Evolutionary conservation across 495 filamentous ascomycete species (phyloP), one percentile per base, ranked within the genome.

Genomic region (Penicillium bialowiezense): DNA sequence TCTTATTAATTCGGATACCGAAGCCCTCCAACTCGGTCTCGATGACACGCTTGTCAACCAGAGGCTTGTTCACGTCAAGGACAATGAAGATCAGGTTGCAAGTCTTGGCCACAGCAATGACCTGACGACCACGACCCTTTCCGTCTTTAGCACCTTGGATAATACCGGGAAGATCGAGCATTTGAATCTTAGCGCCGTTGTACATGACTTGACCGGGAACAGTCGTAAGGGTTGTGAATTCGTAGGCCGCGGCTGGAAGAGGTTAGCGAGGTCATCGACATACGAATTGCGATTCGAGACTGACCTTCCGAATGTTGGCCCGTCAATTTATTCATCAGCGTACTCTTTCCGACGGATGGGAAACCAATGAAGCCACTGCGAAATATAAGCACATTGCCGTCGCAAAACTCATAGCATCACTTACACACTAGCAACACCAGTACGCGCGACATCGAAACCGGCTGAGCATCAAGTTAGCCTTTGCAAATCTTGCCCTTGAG

Each of bases 81-180:
- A 98, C 92, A 63, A 98, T 97, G 73, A 97, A 97, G 54, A 98
- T 98, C 44, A 98, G 74, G 76, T 98, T 88, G 74, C 93, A 98
- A 31, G 92, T 97, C 77, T 97, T 97, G 41, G 95, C 91, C 42
- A 98, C 93, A 14, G 93, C 92, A 77, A 98, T 98, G 56, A 98
- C 93, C 70, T 98, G 93, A 56, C 95, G 85, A 78, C 93, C 93
- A 77, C 93, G 86, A 77, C 93, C 93, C 69, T 96, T 95, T 46
- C 93, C 93, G 69, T 98, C 93, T 70, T 98, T 98, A 47, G 93
- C 93, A 61, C 93, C 93, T 71, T 97, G 86, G 55, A 98, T 98
- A 63, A 98, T 98, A 82, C 93, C 93, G 7, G 93, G 93, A 57
- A 98, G 79, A 83, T 98, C 93, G 35, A 98, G 86, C 80, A 98